These are phyloP conservation scores for Paecilomyces sp. DNA, from an alignment of 2,329 filamentous ascomycete genomes.

Conservation along the genomic window DNA sequence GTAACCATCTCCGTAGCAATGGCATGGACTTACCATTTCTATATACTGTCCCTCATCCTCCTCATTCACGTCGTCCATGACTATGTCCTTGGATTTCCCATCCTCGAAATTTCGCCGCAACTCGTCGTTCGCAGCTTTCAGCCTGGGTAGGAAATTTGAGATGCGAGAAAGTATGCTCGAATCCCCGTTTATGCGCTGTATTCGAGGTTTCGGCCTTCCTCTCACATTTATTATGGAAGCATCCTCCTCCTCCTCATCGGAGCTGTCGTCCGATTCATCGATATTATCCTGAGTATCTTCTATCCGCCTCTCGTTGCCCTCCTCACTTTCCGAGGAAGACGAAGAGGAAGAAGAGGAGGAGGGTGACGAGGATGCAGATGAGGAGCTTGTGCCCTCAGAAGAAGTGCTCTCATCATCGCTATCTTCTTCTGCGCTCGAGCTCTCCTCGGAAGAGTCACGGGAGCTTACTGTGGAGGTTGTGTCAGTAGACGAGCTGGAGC, in stretches of 20 bases:
- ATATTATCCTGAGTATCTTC: constrained; percentile 10
- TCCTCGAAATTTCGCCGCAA: constrained; percentile 31
- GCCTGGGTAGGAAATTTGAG: constrained; percentile 34
- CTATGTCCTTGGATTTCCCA: constrained; percentile 20
- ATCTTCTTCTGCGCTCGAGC: not conserved
- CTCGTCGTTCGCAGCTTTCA: constrained; percentile 37
- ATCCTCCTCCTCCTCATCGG: constrained; percentile 1
- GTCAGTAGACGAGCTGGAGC: not conserved
- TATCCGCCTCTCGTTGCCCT: constrained; percentile 16
- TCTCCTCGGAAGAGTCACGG: not conserved
- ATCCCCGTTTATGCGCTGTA: constrained; percentile 18
- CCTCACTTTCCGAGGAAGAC: constrained; percentile 13
- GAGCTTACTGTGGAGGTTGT: not conserved
- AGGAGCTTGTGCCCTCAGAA: constrained; percentile 8
- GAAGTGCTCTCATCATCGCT: constrained; percentile 11
- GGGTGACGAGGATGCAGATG: constrained; percentile 8
- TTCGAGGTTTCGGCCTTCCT: constrained; percentile 26
- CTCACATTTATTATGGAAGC: constrained; percentile 18
- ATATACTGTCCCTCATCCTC: constrained; percentile 31
- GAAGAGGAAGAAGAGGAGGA: constrained; percentile 6
- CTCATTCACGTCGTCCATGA: constrained; percentile 28
- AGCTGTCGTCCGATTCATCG: not conserved
- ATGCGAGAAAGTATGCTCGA: constrained; percentile 29
- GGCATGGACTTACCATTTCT: constrained; percentile 29
- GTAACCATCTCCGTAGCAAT: not conserved